Evolutionary conservation across 345 rosid genomes (phyloP).

Genomic region (Bruguiera gymnorhiza): DNA sequence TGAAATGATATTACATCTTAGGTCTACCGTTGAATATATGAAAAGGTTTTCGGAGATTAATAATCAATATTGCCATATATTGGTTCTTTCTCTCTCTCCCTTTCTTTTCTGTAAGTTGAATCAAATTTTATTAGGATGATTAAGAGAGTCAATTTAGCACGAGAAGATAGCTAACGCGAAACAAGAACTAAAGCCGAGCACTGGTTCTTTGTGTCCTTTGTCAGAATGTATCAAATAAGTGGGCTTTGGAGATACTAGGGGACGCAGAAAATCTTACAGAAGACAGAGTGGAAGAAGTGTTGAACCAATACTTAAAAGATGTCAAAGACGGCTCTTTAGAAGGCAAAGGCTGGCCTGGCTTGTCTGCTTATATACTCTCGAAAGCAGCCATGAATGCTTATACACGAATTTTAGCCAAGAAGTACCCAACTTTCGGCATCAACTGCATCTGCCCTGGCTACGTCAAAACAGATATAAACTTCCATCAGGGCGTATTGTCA

Average conservation of each 20-base stretch:
- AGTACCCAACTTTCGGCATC: slow-evolving; percentile 15
- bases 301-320: slow-evolving; percentile 27
- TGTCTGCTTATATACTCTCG: slow-evolving; percentile 23
- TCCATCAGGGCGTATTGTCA: neutral
- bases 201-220: neutral
- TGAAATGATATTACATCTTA: no score
- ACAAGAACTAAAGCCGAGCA: no score
- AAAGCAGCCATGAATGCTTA: slow-evolving; percentile 35
- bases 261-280: slow-evolving; percentile 31
- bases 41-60: no score
- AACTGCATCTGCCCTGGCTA: slow-evolving; percentile 34
- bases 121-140: no score
- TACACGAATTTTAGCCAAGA: slow-evolving; percentile 26
- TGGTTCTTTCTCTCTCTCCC: neutral
- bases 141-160: no score
- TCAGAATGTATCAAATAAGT: slow-evolving; percentile 27
- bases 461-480: slow-evolving; percentile 29
- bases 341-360: slow-evolving; percentile 26
- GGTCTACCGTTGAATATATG: no score
- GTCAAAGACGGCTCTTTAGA: slow-evolving; percentile 22
- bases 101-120: no score
- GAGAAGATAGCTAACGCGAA: no score
- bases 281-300: slow-evolving; percentile 27
- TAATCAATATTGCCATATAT: no score
- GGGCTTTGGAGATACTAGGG: slow-evolving; percentile 20